Evolutionary conservation across 2,329 filamentous ascomycete genomes (phyloP).

Genomic region (Penicillium concentricum): DNA sequence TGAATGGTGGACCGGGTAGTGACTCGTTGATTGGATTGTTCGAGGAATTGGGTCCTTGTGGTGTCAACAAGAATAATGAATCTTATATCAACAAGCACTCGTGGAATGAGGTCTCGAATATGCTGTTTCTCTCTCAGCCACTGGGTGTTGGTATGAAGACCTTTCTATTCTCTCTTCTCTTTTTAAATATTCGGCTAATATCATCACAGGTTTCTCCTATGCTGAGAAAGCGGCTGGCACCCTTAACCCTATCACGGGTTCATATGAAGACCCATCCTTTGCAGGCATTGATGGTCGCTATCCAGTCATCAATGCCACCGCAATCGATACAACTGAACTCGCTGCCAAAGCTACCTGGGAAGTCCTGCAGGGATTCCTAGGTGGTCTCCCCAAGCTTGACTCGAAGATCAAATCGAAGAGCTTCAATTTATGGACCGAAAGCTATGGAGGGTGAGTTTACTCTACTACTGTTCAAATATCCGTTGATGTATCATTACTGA

Average conservation of each 20-base stretch:
- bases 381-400: slow-evolving; percentile 50
- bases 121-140: slow-evolving; percentile 63
- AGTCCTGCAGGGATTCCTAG: slow-evolving; percentile 55
- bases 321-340: slow-evolving; percentile 55
- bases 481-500: slow-evolving; percentile 5
- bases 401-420: slow-evolving; percentile 51
- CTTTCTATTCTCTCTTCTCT: not conserved
- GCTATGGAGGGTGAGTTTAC: slow-evolving; percentile 46
- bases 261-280: slow-evolving; percentile 46
- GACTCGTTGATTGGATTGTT: slow-evolving; percentile 45
- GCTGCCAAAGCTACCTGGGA: slow-evolving; percentile 58
- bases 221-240: slow-evolving; percentile 40
- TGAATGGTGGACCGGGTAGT: slow-evolving; percentile 45
- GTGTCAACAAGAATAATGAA: slow-evolving; percentile 45
- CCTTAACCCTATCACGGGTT: slow-evolving; percentile 45
- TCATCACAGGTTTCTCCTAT: slow-evolving; percentile 35
- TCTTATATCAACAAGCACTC: slow-evolving; percentile 57
- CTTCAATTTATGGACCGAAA: slow-evolving; percentile 62
- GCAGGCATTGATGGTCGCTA: slow-evolving; percentile 49
- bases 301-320: slow-evolving; percentile 51
- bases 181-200: not conserved
- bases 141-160: slow-evolving; percentile 51
- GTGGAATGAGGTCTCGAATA: slow-evolving; percentile 60
- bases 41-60: slow-evolving; percentile 45
- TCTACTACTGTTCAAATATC: not conserved